Conservation (phyloP, 768 basidiomycete genomes). For the Podaxis sp. region DNA sequence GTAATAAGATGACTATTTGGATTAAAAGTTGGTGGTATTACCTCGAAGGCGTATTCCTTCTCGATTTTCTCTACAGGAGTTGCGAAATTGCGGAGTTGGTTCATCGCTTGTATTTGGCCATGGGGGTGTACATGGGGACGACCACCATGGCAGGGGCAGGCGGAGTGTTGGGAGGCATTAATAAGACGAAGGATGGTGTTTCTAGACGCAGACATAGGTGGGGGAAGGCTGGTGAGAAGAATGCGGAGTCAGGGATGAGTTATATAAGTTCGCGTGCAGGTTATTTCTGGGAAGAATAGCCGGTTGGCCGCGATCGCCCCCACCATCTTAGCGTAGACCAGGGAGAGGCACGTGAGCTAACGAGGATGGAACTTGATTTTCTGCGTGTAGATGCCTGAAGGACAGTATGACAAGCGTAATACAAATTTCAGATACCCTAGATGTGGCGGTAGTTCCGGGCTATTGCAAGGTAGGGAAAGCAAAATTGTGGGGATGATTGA, state of each 20-base stretch:
- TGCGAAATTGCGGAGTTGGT: conserved; percentile 71
- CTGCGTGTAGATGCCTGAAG: conserved; percentile 20
- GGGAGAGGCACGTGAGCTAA: neutral
- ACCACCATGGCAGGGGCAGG: conserved; percentile 81
- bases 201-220: conserved; percentile 54
- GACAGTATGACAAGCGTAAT: too few relatives aligned
- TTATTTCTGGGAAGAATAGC: neutral
- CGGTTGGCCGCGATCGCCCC: neutral
- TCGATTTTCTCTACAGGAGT: conserved; percentile 70
- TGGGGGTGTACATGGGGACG: conserved; percentile 43
- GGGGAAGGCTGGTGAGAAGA: conserved; percentile 12
- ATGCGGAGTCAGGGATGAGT: neutral
- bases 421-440: too few relatives aligned
- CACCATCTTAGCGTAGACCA: neutral
- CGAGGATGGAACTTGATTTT: conserved; percentile 56
- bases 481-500: neutral
- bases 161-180: conserved; percentile 67
- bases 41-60: conserved; percentile 95
- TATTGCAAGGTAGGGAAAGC: too few relatives aligned
- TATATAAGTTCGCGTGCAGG: neutral
- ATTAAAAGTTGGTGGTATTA: conserved; percentile 22
- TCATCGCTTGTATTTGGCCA: conserved; percentile 46
- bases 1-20: conserved; percentile 1
- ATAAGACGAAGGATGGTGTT: conserved; percentile 72
- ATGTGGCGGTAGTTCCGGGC: too few relatives aligned